Percentiles rank a stretch among this genome's conserved stretches.
Evolutionary conservation across 352 stramenopile species (phyloP).

Genomic region (Pythium graminicola): DNA sequence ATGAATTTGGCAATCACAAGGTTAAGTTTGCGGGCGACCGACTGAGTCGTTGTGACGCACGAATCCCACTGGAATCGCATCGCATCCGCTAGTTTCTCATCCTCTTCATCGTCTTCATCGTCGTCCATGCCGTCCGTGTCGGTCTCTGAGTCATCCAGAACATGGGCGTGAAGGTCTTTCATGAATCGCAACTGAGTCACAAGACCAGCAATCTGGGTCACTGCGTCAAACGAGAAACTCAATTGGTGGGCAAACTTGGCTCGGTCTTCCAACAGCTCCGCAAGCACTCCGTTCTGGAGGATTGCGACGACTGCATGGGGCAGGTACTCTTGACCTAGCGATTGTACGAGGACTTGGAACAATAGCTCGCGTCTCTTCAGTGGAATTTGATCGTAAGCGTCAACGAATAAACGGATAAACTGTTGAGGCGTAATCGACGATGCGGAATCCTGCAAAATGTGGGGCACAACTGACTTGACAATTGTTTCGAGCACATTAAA

Average conservation of each 20-base stretch:
- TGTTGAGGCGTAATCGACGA: conserved; percentile 53
- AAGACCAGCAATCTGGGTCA: conserved; percentile 50
- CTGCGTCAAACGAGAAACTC: conserved; percentile 48
- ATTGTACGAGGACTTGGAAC: conserved; percentile 57
- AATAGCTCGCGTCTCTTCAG: conserved; percentile 44
- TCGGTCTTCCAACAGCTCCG: conserved; percentile 39
- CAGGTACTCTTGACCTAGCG: conserved; percentile 44
- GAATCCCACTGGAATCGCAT: conserved; percentile 36
- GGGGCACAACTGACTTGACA: conserved; percentile 67
- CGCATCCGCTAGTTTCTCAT: conserved; percentile 36
- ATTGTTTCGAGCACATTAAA: conserved; percentile 86
- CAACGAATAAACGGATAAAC: conserved; percentile 73
- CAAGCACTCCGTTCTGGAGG: conserved; percentile 37
- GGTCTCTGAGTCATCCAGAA: conserved; percentile 64
- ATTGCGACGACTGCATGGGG: conserved; percentile 53
- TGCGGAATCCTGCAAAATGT: conserved; percentile 40
- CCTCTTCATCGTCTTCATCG: conserved; percentile 48
- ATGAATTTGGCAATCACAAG: conserved; percentile 63
- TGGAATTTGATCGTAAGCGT: conserved; percentile 64
- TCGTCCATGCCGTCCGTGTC: conserved; percentile 66
- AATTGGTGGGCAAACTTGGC: conserved; percentile 63
- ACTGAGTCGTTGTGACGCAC: conserved; percentile 29
- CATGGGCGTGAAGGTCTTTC: conserved; percentile 53
- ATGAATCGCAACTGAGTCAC: conserved; percentile 56
- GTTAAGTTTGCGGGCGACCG: conserved; percentile 49